Evolutionary conservation across 495 filamentous ascomycete genomes (phyloP), one percentile per base, ranked within the genome.

Genomic region (Aspergillus indologenus): DNA sequence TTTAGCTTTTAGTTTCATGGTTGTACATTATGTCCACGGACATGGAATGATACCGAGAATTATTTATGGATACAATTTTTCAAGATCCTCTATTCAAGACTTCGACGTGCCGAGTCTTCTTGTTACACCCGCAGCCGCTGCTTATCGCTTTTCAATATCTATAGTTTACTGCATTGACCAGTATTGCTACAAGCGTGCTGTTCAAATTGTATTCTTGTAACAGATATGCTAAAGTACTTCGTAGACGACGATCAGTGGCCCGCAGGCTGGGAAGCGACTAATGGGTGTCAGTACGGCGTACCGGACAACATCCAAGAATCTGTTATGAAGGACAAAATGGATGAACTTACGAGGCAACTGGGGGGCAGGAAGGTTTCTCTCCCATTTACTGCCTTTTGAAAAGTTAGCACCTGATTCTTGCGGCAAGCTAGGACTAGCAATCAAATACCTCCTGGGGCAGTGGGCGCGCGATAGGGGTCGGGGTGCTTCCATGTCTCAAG

Each of bases 401-500:
- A 58, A 68, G 70, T 74, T 44, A 72, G 65, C 45, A 26, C 31
- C 23, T 42, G 26, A 18, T 47, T 24, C 20, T 26, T 7, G 3
- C 8, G 19, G 23, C 44, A 8, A 20, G 29, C 15, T n/a, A 18
- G 43, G 12, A 22, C 56, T 19, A 46, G 24, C 49, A 12, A n/a
- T 54, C n/a, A 69, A 84, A 64, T 81, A 95, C 94, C 94, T 83
- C 94, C 94, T 18, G 94, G 94, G 14, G 94, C 93, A 18, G 91
- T 93, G 8, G 94, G 94, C 50, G 86, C 83, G 56, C 80, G 74
- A 69, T 96, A 98, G 26, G 93, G 91, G 69, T 99, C 94, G 3
- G 94, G 94, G 68, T 99, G 95, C 73, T 97, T 97, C 92, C 92
- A 99, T 65, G 84, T 89, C 65, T 96, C 85, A 60, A 99, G 73